Conservation (phyloP, 176 grass and related monocot species). For the Rhynchospora tenuis region DNA sequence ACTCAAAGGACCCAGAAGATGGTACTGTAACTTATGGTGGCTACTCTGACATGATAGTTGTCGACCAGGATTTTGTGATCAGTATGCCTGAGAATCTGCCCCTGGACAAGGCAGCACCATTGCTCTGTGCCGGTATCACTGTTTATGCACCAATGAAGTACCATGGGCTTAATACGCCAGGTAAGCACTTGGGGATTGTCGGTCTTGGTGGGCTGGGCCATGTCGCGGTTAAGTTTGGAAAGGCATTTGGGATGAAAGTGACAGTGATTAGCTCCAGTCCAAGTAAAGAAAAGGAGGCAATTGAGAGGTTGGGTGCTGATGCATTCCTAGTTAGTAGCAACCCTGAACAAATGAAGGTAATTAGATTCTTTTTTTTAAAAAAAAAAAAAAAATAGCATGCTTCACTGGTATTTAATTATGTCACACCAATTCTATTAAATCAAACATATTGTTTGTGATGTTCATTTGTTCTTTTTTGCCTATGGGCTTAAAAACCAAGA, state of each 20-base stretch:
- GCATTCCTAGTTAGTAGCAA: conserved; percentile 41
- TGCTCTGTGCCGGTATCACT: conserved; percentile 67
- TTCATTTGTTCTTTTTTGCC: neutral
- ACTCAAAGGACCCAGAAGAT: conserved; percentile 30
- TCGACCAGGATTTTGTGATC: conserved; percentile 54
- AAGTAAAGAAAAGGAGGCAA: conserved; percentile 42
- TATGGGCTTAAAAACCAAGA: neutral
- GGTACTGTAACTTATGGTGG: conserved; percentile 56
- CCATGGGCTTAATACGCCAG: conserved; percentile 27
- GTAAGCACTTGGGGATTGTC: conserved; percentile 50
- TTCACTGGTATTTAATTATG: neutral
- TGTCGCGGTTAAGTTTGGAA: conserved; percentile 64
- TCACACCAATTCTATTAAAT: neutral
- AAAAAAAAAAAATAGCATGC: no score
- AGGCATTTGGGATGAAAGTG: conserved; percentile 66
- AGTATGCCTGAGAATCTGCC: conserved; percentile 49
- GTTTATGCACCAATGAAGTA: conserved; percentile 69
- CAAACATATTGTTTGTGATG: neutral
- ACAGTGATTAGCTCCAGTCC: conserved; percentile 64
- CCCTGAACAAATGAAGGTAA: conserved; percentile 41
- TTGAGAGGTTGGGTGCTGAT: conserved; percentile 44
- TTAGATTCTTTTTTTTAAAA: no score
- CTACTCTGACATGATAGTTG: conserved; percentile 46
- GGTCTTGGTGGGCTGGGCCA: conserved; percentile 62
- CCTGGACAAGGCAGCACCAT: conserved; percentile 48